Percentiles rank a stretch among this genome's conserved stretches.
Conservation (phyloP, 1,284 basidiomycete genomes). For the Apiotrichum veenhuisii region DNA sequence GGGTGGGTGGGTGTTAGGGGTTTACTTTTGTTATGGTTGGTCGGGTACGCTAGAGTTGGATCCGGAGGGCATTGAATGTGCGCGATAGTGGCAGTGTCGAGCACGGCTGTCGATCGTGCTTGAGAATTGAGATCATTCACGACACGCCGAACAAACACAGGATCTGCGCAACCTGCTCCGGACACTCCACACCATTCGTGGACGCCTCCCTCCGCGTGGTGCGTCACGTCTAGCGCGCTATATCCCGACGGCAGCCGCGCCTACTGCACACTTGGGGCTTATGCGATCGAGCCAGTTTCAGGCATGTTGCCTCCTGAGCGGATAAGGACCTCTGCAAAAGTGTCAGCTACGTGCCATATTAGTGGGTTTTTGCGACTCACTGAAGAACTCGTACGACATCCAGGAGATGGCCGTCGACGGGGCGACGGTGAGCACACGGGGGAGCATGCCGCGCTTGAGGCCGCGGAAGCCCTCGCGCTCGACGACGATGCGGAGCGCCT, state of each 20-base stretch:
- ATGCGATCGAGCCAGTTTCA: constrained; percentile 30
- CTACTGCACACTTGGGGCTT: background rate
- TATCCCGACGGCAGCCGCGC: background rate
- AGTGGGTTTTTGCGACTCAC: constrained; percentile 55
- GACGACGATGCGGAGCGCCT: constrained; percentile 88
- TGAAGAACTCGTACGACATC: constrained; percentile 95
- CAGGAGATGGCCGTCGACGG: constrained; percentile 97
- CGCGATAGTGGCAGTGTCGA: no score
- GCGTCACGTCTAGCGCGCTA: background rate
- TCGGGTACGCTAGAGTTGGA: no score
- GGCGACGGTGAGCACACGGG: constrained; percentile 91
- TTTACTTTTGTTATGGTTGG: no score
- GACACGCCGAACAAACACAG: no score
- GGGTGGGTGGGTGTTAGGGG: no score
- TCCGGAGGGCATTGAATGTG: no score
- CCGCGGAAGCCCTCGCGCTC: constrained; percentile 78
- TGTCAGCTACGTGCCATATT: constrained; percentile 8
- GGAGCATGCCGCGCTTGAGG: constrained; percentile 81
- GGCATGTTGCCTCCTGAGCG: constrained; percentile 40
- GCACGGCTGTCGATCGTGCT: no score
- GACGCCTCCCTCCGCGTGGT: no score
- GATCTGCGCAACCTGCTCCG: no score
- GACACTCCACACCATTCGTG: no score
- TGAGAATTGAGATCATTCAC: no score
- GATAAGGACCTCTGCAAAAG: constrained; percentile 42